Evolutionary conservation across 352 stramenopile species (phyloP), one percentile per base, ranked within the genome.

Genomic region (Globisporangium cylindrosporum): DNA sequence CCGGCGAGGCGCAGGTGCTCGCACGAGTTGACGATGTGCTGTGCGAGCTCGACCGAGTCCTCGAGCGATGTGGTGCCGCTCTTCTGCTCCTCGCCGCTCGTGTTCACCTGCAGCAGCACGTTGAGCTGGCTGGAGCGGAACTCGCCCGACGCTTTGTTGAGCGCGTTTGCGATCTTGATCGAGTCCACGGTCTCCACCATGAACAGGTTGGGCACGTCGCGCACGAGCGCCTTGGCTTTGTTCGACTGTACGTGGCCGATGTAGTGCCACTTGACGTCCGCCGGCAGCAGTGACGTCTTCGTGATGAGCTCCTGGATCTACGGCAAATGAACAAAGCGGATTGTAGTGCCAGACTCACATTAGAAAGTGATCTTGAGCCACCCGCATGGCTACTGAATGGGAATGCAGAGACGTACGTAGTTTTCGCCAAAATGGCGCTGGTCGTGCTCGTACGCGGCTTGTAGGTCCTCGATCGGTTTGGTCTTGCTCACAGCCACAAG

Each of bases 171-270:
- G 64, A 99, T 89, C 82, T 99, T 99, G 58, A 93, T 73, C 59
- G 86, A 97, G 73, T 98, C 89, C 10, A 99, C 96, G 4, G 95
- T 99, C 84, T 99, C 97, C 12, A 99, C 90, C 9, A 97, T 80
- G 71, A 90, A 94, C 6, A 99, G 81, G 70, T 98, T 98, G 38
- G 93, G 86, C 59, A 99, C 88, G 64, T 93, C 86, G 41, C 83
- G 82, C 36, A 98, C 86, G 2, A 99, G 76, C 43, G 84, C 70
- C 61, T 98, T 98, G 66, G 89, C 95, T 78, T 99, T 99, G 77
- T 99, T 99, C 62, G 87, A 98, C 89, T 99, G 98, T 67, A 99
- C 87, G 72, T 98, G 91, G 34, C 98, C 97, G 68, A 99, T 99
- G 72, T 98, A 99, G 79, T 99, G 97, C 97, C 97, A 99, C 65